Evolutionary conservation across 495 filamentous ascomycete species (phyloP), one percentile per base, ranked within the genome.

Genomic region (Tuber microsphaerosporum): DNA sequence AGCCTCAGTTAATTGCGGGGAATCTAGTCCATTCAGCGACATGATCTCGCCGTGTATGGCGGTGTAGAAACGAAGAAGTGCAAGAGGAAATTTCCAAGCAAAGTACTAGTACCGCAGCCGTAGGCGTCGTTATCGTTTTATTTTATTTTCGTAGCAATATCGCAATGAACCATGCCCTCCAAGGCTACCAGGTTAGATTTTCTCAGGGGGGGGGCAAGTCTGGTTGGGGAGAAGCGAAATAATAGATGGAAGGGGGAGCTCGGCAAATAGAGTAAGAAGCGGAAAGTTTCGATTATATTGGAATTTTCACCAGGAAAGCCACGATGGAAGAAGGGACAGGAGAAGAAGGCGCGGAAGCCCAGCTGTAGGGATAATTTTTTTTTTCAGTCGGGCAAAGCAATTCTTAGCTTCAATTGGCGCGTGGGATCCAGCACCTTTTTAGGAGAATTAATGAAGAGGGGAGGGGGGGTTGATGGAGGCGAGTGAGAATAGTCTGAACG

Each of bases 21-120:
- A 88, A 86, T 98, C 95, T 86, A 99, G 87, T 78, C 95, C 95
- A 91, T 98, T 97, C 85, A 99, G 88, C 87, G 95, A 98, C 95
- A 99, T 99, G 39, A 70, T 79, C 70, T 71, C 61, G 76, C 73
- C 48, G 26, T 70, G 65, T 48, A 51, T 79, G 51, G 69, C 56
- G 72, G 43, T 39, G 42, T 48, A 61, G 61, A 73, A 48, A 17
- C 44, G 70, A 77, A 74, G 51, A 71, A 81, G 74, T 61, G 74
- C 71, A 76, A 69, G 76, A 61, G 51, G n/a, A 61, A 61, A 61
- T 61, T 31, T 61, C n/a, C 51, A 26, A 61, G 70, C 69, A 79
- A 79, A 68, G 39, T 41, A 41, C 39, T 41, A 75, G 48, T 72
- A 51, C 69, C 71, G 70, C 71, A 75, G 44, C 45, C 70, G 76